phyloP scores from a whole-genome alignment of 2,329 filamentous ascomycete species.

The Fusarium tjaetaba region DNA sequence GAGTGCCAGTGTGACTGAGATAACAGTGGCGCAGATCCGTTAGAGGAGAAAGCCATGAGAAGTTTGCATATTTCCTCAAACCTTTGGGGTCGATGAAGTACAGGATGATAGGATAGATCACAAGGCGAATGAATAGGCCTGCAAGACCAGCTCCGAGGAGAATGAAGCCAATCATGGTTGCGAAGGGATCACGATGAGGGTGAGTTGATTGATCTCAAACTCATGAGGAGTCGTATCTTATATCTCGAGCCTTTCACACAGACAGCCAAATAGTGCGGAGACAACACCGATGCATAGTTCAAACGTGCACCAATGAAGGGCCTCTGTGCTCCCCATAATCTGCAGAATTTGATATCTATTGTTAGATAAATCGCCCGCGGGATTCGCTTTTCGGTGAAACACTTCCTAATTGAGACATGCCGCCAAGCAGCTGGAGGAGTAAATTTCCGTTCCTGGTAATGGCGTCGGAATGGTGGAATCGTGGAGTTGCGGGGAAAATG shows the following conservation, averaged over 20 bases:
- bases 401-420: neutral
- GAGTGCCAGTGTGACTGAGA: constrained; percentile 46
- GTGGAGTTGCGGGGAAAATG: neutral
- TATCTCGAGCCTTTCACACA: neutral
- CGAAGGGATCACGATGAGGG: accelerated
- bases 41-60: constrained; percentile 33
- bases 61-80: constrained; percentile 31
- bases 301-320: neutral
- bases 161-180: constrained; percentile 6
- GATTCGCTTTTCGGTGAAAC: neutral
- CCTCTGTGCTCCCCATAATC: neutral
- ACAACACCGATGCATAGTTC: neutral
- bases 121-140: constrained; percentile 15
- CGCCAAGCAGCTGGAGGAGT: neutral
- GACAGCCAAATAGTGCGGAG: neutral
- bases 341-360: neutral
- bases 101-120: constrained; percentile 24
- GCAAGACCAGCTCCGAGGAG: constrained; percentile 1
- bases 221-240: neutral
- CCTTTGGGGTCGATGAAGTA: constrained; percentile 51
- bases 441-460: neutral
- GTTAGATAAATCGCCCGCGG: neutral
- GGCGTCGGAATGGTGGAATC: neutral
- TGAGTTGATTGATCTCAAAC: neutral
- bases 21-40: constrained; percentile 34